Evolutionary conservation across 2,329 filamentous ascomycete species (phyloP).

Genomic region (Aspergillus bombycis): DNA sequence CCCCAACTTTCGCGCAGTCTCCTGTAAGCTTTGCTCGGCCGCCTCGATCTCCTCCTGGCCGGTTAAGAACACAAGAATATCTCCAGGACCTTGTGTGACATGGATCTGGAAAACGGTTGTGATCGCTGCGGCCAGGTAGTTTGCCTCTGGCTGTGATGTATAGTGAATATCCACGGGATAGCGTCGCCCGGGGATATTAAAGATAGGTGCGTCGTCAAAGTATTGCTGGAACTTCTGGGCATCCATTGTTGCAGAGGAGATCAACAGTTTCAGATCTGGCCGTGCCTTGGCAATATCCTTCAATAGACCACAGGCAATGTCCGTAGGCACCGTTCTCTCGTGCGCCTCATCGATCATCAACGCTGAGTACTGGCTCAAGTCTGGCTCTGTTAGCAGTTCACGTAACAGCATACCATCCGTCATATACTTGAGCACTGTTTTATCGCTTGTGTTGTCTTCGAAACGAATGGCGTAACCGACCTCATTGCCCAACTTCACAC

Average conservation of each 20-base stretch:
- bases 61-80: constrained; percentile 92
- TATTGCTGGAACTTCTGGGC: constrained; percentile 89
- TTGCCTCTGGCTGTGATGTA: constrained; percentile 86
- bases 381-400: constrained; percentile 87
- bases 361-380: constrained; percentile 78
- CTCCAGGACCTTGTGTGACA: constrained; percentile 78
- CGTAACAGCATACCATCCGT: constrained; percentile 94
- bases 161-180: constrained; percentile 93
- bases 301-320: constrained; percentile 83
- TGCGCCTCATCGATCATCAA: constrained; percentile 98
- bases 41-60: constrained; percentile 96
- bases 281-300: constrained; percentile 85
- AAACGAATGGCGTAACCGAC: constrained; percentile 96
- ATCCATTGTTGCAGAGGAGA: constrained; percentile 93
- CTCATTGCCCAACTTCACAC: constrained; percentile 84
- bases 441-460: constrained; percentile 87
- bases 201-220: constrained; percentile 90
- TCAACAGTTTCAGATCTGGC: constrained; percentile 84
- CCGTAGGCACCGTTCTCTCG: constrained; percentile 87
- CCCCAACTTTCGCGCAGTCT: constrained; percentile 85
- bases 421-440: constrained; percentile 93
- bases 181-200: constrained; percentile 87
- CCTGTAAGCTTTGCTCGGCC: constrained; percentile 78
- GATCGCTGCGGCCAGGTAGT: constrained; percentile 88
- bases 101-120: constrained; percentile 96